Base-by-base conservation (phyloP, 768 basidiomycete genomes). In the Phylloporus sp. region DNA sequence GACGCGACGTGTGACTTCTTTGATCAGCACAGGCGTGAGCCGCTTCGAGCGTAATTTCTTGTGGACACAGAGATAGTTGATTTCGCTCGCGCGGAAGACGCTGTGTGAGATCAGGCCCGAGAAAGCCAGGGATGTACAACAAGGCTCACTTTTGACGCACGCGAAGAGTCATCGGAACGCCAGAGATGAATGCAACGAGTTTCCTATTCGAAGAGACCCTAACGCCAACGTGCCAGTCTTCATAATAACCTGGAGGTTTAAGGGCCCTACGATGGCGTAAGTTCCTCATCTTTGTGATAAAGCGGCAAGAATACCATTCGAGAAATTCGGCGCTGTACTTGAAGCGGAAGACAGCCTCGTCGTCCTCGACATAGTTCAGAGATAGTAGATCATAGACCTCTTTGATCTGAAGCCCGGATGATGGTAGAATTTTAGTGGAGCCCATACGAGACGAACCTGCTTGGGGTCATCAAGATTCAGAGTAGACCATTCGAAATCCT, bases 11-110 rank as follows among this genome's bases (percentile, higher is more conserved):
- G 96, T 98, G 21, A 98, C 86, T 62, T 99, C 96, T 64, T 96
- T 96, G 70, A 99, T 98, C 40, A 99, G 76, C 11, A 98, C 90
- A 1, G 96, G 96, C 0, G 96, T 85, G 20, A 98, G 73, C 32
- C 96, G 86, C 65, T 97, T 97, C 0, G 91, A 89, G 15, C 96
- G 86, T 28, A 98, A 71, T 67, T 96, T 97, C 73, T 99, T 99
- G 77, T 96, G 94, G 1, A 97, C 84, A 59, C 92, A 95, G 40
- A 99, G 84, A 68, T 90, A 98, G 67, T 98, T 99, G 71, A 99
- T 94, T 68, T 98, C 96, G 63, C 83, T 84, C 33, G 82, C 80
- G 23, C 67, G 70, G 60, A 98, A 76, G 6, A 73, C 68, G 37
- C 89, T 93, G 50, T 28, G 48, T 57, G 22, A n/a, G 13, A 32